phyloP scores from a whole-genome alignment of 305 asterid genomes.

The Fraxinus paxiana region DNA sequence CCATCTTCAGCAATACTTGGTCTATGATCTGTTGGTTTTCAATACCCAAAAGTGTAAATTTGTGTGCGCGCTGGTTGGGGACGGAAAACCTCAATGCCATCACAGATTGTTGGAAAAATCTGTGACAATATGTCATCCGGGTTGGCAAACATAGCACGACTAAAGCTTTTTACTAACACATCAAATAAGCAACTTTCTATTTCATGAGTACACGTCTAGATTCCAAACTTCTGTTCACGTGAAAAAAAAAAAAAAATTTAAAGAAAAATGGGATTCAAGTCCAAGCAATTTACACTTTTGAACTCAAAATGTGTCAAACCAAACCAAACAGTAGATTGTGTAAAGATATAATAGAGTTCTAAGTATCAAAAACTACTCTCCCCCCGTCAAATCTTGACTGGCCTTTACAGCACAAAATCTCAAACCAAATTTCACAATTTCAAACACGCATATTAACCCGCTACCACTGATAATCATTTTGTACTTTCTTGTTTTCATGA shows the following conservation, averaged over 20 bases:
- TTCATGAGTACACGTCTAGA: not conserved
- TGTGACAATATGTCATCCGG: not conserved
- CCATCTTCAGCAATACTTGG: no score
- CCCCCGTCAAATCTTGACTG: not conserved
- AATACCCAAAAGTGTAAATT: no score
- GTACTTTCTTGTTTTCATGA: not conserved
- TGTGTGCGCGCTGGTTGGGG: no score
- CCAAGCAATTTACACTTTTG: not conserved
- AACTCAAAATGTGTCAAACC: not conserved
- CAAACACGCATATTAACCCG: not conserved
- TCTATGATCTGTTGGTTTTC: no score
- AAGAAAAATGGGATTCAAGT: not conserved
- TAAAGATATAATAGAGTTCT: not conserved
- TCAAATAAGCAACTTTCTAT: not conserved
- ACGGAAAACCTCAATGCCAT: no score
- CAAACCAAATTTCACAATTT: slow-evolving; percentile 1
- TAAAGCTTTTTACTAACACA: not conserved
- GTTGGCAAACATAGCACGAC: not conserved
- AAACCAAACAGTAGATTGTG: not conserved
- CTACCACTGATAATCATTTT: not conserved
- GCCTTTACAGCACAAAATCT: not conserved
- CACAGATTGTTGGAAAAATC: no score
- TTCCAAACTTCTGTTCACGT: not conserved
- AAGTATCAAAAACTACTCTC: not conserved
- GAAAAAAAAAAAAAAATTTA: no score